A percentile compares a stretch with the other conserved stretches of the same genome.
These are phyloP conservation scores for Cladorrhinum samala DNA, from an alignment of 495 filamentous ascomycete species.

Conservation along the genomic window DNA sequence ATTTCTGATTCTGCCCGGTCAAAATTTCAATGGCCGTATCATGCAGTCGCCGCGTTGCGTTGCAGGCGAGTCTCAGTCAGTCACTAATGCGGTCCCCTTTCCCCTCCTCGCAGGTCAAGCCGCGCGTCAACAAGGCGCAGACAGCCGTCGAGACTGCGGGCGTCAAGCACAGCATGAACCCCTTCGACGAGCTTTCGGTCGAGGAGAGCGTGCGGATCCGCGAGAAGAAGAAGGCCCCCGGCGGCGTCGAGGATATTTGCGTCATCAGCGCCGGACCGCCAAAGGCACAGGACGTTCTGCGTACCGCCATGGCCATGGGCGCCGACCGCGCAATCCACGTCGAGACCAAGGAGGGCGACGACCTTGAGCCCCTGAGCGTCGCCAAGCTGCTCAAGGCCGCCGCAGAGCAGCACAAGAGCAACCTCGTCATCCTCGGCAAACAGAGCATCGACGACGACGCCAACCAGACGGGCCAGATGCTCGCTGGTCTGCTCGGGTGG, in stretches of 20 bases:
- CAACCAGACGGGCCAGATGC: conserved; percentile 96
- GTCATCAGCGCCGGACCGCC: conserved; percentile 80
- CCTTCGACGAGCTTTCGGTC: conserved; percentile 96
- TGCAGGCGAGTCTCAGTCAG: too few species aligned
- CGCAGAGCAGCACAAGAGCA: conserved; percentile 73
- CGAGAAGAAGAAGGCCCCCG: conserved; percentile 59
- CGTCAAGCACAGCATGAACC: conserved; percentile 97
- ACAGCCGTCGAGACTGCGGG: conserved; percentile 86
- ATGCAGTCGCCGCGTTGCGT: too few species aligned
- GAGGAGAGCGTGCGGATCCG: conserved; percentile 93
- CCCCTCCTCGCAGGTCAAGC: conserved; percentile 69
- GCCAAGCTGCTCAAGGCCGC: conserved; percentile 80
- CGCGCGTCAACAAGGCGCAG: conserved; percentile 91
- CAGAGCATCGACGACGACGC: conserved; percentile 97
- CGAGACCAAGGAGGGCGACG: conserved; percentile 57
- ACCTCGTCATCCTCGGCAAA: conserved; percentile 90
- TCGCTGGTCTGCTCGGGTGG: conserved; percentile 88
- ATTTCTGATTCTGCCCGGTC: too few species aligned
- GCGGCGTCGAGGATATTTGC: conserved; percentile 77
- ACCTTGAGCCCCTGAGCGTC: conserved; percentile 81
- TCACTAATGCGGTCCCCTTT: background rate
- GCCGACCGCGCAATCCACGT: conserved; percentile 88
- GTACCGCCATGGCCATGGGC: conserved; percentile 98
- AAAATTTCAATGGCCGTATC: too few species aligned
- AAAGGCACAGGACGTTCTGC: conserved; percentile 79